Conservation (phyloP, 2,329 filamentous ascomycete species). For the Lasiodiplodia citricola region DNA sequence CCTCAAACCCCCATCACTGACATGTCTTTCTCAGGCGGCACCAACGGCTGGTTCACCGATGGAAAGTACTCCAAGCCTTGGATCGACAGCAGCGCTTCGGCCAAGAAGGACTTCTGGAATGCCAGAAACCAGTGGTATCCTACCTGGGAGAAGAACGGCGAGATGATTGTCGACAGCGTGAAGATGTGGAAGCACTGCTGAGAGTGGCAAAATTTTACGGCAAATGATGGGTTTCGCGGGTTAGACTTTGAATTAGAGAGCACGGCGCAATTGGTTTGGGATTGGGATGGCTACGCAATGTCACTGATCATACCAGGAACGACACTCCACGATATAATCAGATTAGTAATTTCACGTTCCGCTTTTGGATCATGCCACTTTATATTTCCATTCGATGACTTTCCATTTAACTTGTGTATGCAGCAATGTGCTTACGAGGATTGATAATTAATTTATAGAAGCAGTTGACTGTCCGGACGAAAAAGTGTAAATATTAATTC, state of each 20-base stretch:
- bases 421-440: too few species aligned
- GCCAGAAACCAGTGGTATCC: slow-evolving; percentile 18
- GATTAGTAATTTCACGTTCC: not conserved
- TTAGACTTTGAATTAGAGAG: slow-evolving; percentile 30
- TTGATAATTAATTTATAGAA: too few species aligned
- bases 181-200: slow-evolving; percentile 31
- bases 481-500: too few species aligned
- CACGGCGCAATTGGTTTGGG: slow-evolving; percentile 45
- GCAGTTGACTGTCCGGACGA: too few species aligned
- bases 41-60: slow-evolving; percentile 25
- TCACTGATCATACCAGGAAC: not conserved
- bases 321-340: not conserved
- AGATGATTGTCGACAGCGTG: slow-evolving; percentile 31
- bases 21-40: not conserved
- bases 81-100: slow-evolving; percentile 22
- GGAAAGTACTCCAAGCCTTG: slow-evolving; percentile 27
- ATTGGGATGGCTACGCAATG: not conserved
- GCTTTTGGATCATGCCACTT: not conserved
- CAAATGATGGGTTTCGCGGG: slow-evolving; percentile 29
- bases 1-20: not conserved
- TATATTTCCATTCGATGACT: too few species aligned
- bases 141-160: slow-evolving; percentile 30
- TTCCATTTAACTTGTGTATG: too few species aligned
- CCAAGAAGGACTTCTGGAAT: slow-evolving; percentile 27
- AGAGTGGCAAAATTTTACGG: not conserved